These are phyloP conservation scores for Entomortierella beljakovae DNA, from an alignment of 192 early-diverging fungal genomes.

Conservation along the genomic window DNA sequence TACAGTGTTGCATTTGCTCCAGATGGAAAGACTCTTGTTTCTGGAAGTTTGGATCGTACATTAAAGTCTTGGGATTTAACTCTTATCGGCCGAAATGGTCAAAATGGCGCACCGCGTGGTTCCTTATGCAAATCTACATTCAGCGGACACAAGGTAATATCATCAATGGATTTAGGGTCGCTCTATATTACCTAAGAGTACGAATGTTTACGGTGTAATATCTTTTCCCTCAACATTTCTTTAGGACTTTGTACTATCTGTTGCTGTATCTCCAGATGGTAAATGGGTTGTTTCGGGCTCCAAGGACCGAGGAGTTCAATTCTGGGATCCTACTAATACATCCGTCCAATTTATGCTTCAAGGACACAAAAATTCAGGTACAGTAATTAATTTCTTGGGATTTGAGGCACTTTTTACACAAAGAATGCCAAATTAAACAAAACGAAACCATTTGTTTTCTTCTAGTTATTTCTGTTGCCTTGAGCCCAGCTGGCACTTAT, in stretches of 20 bases:
- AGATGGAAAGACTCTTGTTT: constrained; percentile 91
- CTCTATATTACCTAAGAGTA: no score
- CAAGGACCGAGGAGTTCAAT: constrained; percentile 93
- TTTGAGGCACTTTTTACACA: background rate
- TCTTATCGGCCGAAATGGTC: constrained; percentile 42
- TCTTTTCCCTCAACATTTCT: no score
- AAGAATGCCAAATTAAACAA: background rate
- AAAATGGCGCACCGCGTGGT: constrained; percentile 39
- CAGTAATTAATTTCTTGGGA: background rate
- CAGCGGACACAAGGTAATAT: constrained; percentile 63
- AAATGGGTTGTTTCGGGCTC: constrained; percentile 93
- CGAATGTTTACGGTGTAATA: no score
- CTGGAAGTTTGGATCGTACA: constrained; percentile 93
- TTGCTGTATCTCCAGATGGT: constrained; percentile 85
- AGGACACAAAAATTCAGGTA: constrained; percentile 98
- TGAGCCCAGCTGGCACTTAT: constrained; percentile 81
- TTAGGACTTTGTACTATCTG: constrained; percentile 97
- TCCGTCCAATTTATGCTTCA: constrained; percentile 87
- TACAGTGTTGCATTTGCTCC: constrained; percentile 96
- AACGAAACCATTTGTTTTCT: background rate
- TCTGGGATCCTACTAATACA: constrained; percentile 88
- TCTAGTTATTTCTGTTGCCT: constrained; percentile 90
- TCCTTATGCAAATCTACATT: constrained; percentile 60
- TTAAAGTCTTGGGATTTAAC: constrained; percentile 93
- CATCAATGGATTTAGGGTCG: background rate